Conservation (phyloP, 768 basidiomycete genomes). For the Mycena galopus region DNA sequence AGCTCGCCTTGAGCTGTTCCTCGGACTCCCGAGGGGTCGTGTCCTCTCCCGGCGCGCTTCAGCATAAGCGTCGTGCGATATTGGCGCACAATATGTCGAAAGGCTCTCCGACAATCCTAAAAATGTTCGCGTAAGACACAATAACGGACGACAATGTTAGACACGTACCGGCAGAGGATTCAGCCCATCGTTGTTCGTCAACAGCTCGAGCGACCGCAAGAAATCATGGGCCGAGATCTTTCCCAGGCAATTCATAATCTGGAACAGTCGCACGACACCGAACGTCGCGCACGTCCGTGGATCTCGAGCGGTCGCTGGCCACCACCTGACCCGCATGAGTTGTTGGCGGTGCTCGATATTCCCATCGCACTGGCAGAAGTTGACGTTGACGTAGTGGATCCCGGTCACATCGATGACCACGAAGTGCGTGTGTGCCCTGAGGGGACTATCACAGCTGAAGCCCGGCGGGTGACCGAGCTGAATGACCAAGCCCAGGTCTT, state of each 20-base stretch:
- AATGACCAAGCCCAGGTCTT: background rate
- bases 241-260: constrained; percentile 2
- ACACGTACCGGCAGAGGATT: background rate
- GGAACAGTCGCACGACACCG: constrained; percentile 1
- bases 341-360: background rate
- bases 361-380: constrained; percentile 11
- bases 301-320: constrained; percentile 21
- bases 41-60: background rate
- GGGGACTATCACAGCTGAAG: background rate
- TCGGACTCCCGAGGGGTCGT: background rate
- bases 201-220: background rate
- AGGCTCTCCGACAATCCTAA: constrained; percentile 5
- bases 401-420: background rate
- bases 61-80: background rate
- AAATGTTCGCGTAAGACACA: background rate
- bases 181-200: constrained; percentile 20
- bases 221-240: constrained; percentile 17
- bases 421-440: background rate
- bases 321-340: constrained; percentile 26
- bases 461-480: constrained; percentile 7
- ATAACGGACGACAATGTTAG: too few species aligned
- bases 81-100: constrained; percentile 6
- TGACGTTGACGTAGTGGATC: background rate
- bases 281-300: constrained; percentile 7
- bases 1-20: background rate